Percentiles rank a stretch among this genome's conserved stretches.
Conservation (phyloP, 495 filamentous ascomycete species). For the Penicilliopsis zonata region DNA sequence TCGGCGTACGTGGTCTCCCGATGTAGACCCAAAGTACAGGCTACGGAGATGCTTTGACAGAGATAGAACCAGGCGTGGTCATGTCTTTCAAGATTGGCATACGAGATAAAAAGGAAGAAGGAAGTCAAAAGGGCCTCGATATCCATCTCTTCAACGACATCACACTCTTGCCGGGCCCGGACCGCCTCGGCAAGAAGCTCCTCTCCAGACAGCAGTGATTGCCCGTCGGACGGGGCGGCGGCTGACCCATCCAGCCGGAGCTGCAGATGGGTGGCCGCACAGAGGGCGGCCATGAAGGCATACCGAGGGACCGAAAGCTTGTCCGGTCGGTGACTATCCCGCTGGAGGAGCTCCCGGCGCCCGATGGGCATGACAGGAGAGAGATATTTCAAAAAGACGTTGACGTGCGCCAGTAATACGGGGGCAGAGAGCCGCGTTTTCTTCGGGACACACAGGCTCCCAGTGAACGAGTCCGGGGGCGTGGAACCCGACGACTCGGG, state of each 20-base stretch:
- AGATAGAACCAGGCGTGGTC: constrained; percentile 50
- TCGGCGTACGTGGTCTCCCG: constrained; percentile 40
- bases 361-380: constrained; percentile 79
- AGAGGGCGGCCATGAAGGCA: constrained; percentile 66
- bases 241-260: constrained; percentile 46
- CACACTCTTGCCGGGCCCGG: constrained; percentile 60
- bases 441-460: constrained; percentile 8
- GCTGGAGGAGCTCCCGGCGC: constrained; percentile 52
- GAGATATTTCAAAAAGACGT: constrained; percentile 45
- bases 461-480: constrained; percentile 16
- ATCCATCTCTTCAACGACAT: constrained; percentile 50
- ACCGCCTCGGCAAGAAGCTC: constrained; percentile 62
- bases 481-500: constrained; percentile 26
- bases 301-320: constrained; percentile 55
- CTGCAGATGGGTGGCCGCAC: constrained; percentile 78
- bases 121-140: constrained; percentile 62
- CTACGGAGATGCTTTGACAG: constrained; percentile 48
- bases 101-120: constrained; percentile 68
- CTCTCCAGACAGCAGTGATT: constrained; percentile 25
- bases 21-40: constrained; percentile 46
- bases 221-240: constrained; percentile 41
- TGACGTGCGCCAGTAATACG: constrained; percentile 29
- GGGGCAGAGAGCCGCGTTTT: constrained; percentile 20
- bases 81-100: constrained; percentile 50
- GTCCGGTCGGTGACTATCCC: constrained; percentile 49